Evolutionary conservation across 2,329 filamentous ascomycete species (phyloP).

Genomic region (Colletotrichum gloeosporioides): DNA sequence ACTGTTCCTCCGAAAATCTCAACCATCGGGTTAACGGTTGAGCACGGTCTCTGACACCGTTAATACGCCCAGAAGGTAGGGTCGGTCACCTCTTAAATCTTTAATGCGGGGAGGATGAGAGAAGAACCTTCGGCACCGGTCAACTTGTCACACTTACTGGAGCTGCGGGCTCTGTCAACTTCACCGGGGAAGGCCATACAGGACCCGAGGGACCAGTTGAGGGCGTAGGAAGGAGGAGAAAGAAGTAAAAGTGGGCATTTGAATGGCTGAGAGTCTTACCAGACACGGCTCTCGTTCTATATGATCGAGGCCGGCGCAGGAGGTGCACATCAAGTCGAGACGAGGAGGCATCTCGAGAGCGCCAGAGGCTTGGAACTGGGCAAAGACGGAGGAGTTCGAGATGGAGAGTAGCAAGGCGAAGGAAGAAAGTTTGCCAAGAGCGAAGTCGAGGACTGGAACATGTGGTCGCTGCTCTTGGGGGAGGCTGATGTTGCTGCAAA

Average conservation of each 20-base stretch:
- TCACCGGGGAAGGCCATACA: constrained; percentile 70
- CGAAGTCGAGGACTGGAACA: constrained; percentile 63
- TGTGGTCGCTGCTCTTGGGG: constrained; percentile 50
- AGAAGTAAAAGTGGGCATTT: constrained; percentile 36
- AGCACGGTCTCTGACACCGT: no score
- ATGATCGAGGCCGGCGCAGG: no score
- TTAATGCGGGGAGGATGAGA: no score
- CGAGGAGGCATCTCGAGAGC: constrained; percentile 75
- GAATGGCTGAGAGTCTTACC: no score
- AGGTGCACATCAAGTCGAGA: constrained; percentile 61
- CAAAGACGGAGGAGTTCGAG: constrained; percentile 63
- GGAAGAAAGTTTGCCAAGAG: constrained; percentile 53
- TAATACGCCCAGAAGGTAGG: no score
- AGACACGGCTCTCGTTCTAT: fast-evolving
- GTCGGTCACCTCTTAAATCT: no score
- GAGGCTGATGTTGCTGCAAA: constrained; percentile 18
- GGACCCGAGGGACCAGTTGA: constrained; percentile 49
- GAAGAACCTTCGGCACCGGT: constrained; percentile 69
- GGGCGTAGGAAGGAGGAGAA: constrained; percentile 30
- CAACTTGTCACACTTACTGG: constrained; percentile 81
- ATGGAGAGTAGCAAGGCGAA: constrained; percentile 67
- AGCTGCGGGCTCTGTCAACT: constrained; percentile 70
- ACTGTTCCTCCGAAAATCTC: no score
- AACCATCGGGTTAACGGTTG: no score
- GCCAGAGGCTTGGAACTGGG: constrained; percentile 71